phyloP scores from a whole-genome alignment of 208 protist genomes.

The Spongospora subterranea region DNA sequence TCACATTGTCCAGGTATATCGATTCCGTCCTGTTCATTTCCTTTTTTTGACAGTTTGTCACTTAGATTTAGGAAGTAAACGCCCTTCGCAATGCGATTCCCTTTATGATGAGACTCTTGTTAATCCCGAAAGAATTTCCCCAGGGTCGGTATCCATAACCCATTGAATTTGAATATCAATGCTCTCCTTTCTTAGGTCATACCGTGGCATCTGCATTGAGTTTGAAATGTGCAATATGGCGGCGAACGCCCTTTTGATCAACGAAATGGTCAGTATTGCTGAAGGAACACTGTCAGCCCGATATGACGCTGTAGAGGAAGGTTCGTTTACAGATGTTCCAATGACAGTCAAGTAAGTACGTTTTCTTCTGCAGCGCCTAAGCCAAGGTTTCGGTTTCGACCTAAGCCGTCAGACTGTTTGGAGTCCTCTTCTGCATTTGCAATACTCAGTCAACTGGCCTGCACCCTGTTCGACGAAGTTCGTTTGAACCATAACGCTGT shows the following conservation, averaged over 20 bases:
- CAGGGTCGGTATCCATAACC: neutral
- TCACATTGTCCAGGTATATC: neutral
- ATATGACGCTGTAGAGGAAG: neutral
- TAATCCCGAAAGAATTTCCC: neutral
- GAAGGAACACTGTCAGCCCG: neutral
- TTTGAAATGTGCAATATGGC: constrained; percentile 58
- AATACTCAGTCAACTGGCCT: neutral
- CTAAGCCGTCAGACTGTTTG: neutral
- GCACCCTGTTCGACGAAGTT: constrained; percentile 40
- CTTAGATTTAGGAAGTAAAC: neutral
- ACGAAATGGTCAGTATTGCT: neutral
- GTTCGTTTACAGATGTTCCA: neutral
- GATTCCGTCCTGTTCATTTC: neutral
- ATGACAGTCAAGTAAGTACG: neutral
- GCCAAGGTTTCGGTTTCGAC: neutral
- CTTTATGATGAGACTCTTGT: neutral
- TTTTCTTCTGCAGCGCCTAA: no score
- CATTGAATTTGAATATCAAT: neutral
- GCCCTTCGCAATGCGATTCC: neutral
- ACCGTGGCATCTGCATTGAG: constrained; percentile 57
- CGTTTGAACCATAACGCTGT: constrained; percentile 22
- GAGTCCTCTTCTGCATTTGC: neutral
- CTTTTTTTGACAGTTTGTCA: neutral
- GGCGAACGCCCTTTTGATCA: constrained; percentile 59
- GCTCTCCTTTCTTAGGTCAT: constrained; percentile 40